Percentiles rank a stretch among this genome's conserved stretches.
Conservation (phyloP, 1,284 basidiomycete genomes). For the Leccinum fuscescens region DNA sequence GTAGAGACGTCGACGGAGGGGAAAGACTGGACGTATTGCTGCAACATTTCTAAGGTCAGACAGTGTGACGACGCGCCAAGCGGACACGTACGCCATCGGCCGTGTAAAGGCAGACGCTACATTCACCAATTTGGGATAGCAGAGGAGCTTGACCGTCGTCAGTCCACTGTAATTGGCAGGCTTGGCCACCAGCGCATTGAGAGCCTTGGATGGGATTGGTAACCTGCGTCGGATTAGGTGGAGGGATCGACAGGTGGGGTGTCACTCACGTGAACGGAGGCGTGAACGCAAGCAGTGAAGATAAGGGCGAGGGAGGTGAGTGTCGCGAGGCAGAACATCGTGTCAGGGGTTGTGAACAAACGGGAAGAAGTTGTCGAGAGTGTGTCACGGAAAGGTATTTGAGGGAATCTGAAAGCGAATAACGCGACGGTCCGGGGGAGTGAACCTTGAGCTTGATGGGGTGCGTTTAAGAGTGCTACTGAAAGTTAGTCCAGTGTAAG, state of each 20-base stretch:
- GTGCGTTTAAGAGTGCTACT: background rate
- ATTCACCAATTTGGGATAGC: conserved; percentile 47
- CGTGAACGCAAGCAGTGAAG: conserved; percentile 16
- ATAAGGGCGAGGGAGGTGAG: conserved; percentile 22
- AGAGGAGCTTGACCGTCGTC: conserved; percentile 59
- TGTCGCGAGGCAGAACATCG: conserved; percentile 15
- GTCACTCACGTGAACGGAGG: conserved; percentile 23
- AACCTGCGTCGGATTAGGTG: conserved; percentile 40
- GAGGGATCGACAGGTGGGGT: accelerated
- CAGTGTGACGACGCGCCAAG: background rate
- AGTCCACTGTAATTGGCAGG: conserved; percentile 56
- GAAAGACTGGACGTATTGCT: conserved; percentile 40
- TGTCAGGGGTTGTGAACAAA: background rate
- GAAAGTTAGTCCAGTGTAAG: background rate
- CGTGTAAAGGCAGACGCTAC: conserved; percentile 52
- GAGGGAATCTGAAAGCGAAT: conserved; percentile 24
- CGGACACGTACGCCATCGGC: conserved; percentile 43
- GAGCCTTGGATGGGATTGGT: conserved; percentile 43
- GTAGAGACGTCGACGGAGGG: conserved; percentile 39
- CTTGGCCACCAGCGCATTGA: conserved; percentile 49
- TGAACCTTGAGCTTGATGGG: conserved; percentile 3
- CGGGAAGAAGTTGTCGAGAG: background rate
- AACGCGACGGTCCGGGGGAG: conserved; percentile 14
- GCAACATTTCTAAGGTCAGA: conserved; percentile 4
- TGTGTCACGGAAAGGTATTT: conserved; percentile 22